Evolutionary conservation across 23 red algal species (phyloP), one percentile per base, ranked within the genome.

Genomic region (Gracilaria domingensis): DNA sequence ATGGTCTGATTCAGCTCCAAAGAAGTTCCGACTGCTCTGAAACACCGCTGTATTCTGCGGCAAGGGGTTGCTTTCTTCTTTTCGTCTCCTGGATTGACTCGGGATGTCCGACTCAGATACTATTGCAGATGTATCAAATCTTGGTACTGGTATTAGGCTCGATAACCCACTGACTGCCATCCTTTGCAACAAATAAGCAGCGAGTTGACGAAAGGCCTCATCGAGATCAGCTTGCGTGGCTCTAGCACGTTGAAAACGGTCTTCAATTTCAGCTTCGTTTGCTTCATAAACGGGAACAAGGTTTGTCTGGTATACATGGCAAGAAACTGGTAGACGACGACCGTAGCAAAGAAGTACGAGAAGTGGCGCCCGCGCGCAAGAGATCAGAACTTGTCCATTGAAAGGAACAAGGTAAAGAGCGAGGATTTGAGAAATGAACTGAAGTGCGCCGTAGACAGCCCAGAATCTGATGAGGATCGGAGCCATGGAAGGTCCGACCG

Each of bases 241-340:
- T 28, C 56, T 59, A 13, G 60, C 55, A 36, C 55, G 24, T 26
- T 40, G 36, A 17, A 83, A 30, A 38, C 25, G 20, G 4, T 42
- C 55, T 65, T 83, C 80, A 11, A 83, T 83, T 83, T 83, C 49
- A 5, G 80, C 56, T 83, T 83, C 55, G 53, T 83, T 59, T n/a
- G 80, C 53, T 11, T 59, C 55, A 39, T 83, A 83, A 25, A 83
- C 38, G 2, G 80, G 80, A 26, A 39, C 54, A 40, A 83, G 16
- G 53, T 2, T 40, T 29, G n/a, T 66, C 24, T 83, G 55, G 21
- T 83, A 83, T 30, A 83, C 24, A 62, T 62, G 38, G 45, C 36
- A 40, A 24, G 80, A 32, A 23, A 66, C 12, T 37, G 55, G 60
- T 0, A 83, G 60, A 83, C 80, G 80, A 83, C 80, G 80, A 40